phyloP scores from a whole-genome alignment of 805 yeast species.

The Komagataella pseudopastoris region DNA sequence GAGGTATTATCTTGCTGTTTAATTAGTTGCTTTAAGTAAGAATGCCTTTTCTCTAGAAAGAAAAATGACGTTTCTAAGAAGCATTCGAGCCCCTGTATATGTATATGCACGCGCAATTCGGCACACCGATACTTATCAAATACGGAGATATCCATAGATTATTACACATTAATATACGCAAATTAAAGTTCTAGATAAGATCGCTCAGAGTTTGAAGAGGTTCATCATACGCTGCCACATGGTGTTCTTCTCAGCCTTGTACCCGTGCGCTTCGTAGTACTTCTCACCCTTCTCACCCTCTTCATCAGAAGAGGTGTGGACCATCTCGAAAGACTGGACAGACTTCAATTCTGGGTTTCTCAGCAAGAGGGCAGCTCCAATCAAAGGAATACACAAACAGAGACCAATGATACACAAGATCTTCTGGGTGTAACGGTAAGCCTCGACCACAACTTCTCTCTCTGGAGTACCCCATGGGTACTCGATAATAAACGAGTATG shows the following conservation, averaged over 20 bases:
- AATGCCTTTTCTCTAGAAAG: too few relatives aligned
- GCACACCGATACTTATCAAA: not conserved
- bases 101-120: not conserved
- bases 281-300: not conserved
- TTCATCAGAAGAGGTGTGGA: not conserved
- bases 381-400: constrained; percentile 39
- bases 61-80: too few relatives aligned
- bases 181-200: not conserved
- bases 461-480: constrained; percentile 54
- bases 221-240: not conserved
- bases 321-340: constrained; percentile 6
- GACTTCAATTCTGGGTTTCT: constrained; percentile 24
- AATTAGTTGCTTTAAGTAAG: not conserved
- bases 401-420: constrained; percentile 41
- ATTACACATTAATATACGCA: too few relatives aligned
- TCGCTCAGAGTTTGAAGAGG: not conserved
- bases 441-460: constrained; percentile 39
- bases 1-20: not conserved
- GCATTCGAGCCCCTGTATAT: not conserved
- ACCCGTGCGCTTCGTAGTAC: not conserved
- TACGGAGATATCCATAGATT: not conserved
- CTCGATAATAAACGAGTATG: constrained; percentile 30
- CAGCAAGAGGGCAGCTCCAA: constrained; percentile 31
- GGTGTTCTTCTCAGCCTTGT: not conserved
- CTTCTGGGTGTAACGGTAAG: constrained; percentile 49